Evolutionary conservation across 2,329 filamentous ascomycete species (phyloP).

Genomic region (Aspergillus sp.): DNA sequence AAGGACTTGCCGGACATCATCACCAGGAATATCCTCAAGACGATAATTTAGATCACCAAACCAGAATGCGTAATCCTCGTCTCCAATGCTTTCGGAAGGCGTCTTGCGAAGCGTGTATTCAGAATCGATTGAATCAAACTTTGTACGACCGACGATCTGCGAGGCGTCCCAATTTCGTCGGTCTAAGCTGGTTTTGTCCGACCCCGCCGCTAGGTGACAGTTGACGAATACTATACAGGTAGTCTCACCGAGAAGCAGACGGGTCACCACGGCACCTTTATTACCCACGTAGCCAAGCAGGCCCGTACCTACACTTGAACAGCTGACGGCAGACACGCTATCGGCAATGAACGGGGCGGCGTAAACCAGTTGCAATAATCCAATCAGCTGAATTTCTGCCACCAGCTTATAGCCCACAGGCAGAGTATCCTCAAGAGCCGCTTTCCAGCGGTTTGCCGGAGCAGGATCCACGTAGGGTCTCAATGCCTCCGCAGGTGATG

Average conservation of each 20-base stretch:
- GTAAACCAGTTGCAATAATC: slow-evolving; percentile 80
- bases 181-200: slow-evolving; percentile 73
- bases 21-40: slow-evolving; percentile 80
- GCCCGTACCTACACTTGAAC: slow-evolving; percentile 80
- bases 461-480: slow-evolving; percentile 71
- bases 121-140: slow-evolving; percentile 72
- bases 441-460: slow-evolving; percentile 76
- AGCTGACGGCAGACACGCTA: slow-evolving; percentile 78
- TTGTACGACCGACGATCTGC: slow-evolving; percentile 73
- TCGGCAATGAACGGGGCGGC: slow-evolving; percentile 73
- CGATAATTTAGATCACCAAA: slow-evolving; percentile 96
- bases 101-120: slow-evolving; percentile 63
- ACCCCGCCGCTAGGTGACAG: slow-evolving; percentile 84
- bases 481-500: slow-evolving; percentile 75
- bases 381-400: slow-evolving; percentile 80
- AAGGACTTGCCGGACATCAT: slow-evolving; percentile 82
- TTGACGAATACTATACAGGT: slow-evolving; percentile 89
- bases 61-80: slow-evolving; percentile 95
- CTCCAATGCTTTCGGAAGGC: slow-evolving; percentile 65
- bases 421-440: slow-evolving; percentile 69
- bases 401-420: slow-evolving; percentile 76
- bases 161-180: slow-evolving; percentile 85
- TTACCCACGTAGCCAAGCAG: slow-evolving; percentile 93
- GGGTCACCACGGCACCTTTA: slow-evolving; percentile 82
- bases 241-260: slow-evolving; percentile 83